Percentiles rank a stretch among this genome's conserved stretches.
phyloP scores from a whole-genome alignment of 495 filamentous ascomycete genomes.

The Penicillium samsonianum region DNA sequence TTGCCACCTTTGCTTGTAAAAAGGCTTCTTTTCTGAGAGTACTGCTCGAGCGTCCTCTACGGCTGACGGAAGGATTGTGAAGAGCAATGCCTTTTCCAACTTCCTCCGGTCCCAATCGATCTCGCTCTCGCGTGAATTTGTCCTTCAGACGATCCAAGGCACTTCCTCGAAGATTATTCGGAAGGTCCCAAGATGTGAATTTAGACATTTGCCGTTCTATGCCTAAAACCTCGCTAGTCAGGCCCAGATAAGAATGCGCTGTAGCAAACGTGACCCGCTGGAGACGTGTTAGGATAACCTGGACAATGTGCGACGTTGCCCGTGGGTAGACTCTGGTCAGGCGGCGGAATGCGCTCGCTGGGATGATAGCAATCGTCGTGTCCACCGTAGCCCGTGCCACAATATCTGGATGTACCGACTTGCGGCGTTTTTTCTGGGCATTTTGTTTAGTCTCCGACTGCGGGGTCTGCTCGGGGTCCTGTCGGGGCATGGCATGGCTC shows the following conservation, averaged over 20 bases:
- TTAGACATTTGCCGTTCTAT: constrained; percentile 91
- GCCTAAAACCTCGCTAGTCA: constrained; percentile 85
- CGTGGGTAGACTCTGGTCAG: constrained; percentile 94
- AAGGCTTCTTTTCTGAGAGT: constrained; percentile 79
- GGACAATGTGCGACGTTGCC: constrained; percentile 95
- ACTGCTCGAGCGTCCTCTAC: constrained; percentile 70
- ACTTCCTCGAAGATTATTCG: constrained; percentile 84
- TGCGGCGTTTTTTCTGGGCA: constrained; percentile 43
- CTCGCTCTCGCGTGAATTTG: constrained; percentile 84
- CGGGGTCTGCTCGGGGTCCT: constrained; percentile 22
- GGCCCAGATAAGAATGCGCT: constrained; percentile 87
- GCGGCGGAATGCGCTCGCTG: constrained; percentile 90
- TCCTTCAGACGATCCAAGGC: constrained; percentile 87
- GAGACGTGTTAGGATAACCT: constrained; percentile 91
- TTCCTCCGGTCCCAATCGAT: constrained; percentile 82
- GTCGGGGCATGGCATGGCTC: constrained; percentile 29
- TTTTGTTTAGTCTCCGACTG: constrained; percentile 5
- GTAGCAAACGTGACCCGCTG: constrained; percentile 94
- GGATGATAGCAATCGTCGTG: constrained; percentile 97
- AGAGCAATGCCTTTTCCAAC: constrained; percentile 91
- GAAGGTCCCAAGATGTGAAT: constrained; percentile 87
- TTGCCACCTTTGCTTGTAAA: constrained; percentile 60
- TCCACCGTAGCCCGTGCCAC: constrained; percentile 95
- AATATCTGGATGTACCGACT: constrained; percentile 94
- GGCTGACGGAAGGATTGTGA: constrained; percentile 73